Evolutionary conservation across 805 yeast species (phyloP), one percentile per base, ranked within the genome.

Genomic region (Kockiozyma suomiensis): DNA sequence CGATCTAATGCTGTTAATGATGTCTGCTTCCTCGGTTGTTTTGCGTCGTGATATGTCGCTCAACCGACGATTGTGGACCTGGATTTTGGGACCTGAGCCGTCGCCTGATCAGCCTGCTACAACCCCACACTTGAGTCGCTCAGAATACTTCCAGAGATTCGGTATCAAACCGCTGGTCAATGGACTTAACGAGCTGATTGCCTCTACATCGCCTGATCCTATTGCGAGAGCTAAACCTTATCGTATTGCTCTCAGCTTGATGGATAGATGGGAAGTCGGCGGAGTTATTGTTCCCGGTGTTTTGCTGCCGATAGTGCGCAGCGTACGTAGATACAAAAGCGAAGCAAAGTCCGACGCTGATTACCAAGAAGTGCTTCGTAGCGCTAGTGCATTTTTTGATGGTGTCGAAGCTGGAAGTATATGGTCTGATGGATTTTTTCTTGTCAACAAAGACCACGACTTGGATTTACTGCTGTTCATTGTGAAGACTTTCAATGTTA

Each of bases 231-330:
- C 82, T 1, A 81, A 78, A 23, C 85, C 88, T 0, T 84, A 84
- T 68, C 82, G 80, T 51, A 85, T 93, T 4, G 80, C 90, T 1
- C 75, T 86, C 3, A 83, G 94, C 0, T 78, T 92, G 2, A 82
- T 92, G 85, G 98, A 94, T 70, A 83, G 90, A 62, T 94, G 98
- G 98, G 99, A 94, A 73, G 85, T 94, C 43, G 96, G 97, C 12
- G 83, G 85, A 10, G 72, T 81, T 13, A 76, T 93, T 0, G 84
- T 91, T 0, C 96, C 97, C 0, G 73, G 76, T 26, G 72, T 92
- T 6, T 82, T 94, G 47, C 74, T 83, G 0, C 93, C 96, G 0
- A 76, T 89, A 2, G 72, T 94, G 50, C 66, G 73, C 54, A 76
- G 83, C 3, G 79, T 86, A 1, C 77, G 76, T 46, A 58, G 69